Evolutionary conservation across 352 stramenopile genomes (phyloP), one percentile per base, ranked within the genome.

Genomic region (Pythium pectinolyticum): DNA sequence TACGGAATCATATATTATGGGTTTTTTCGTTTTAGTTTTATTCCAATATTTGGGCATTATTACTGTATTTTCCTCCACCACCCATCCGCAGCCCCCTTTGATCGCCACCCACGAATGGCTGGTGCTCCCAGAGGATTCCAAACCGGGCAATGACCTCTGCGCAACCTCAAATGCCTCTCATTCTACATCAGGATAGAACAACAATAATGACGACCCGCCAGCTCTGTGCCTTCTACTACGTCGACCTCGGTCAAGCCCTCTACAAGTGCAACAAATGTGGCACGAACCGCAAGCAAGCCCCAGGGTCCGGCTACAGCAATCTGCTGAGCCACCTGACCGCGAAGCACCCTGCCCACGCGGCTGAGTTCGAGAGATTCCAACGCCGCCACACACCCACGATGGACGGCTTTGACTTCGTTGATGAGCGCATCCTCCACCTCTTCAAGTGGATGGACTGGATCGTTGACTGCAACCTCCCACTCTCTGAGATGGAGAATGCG

Each of bases 241-340:
- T 47, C 37, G 3, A 8, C 9, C 12, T 49, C 19, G 41, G 61
- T 19, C 37, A 52, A 20, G 65, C 47, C 19, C n/a, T 61, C 24
- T 63, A 58, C 34, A 14, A 48, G 5, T 68, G 65, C 47, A 72
- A 68, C 32, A 61, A 68, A 22, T 72, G 58, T 34, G 52, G 49
- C 31, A 22, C 41, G 28, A 12, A 12, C 11, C 64, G 58, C 34
- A 72, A 72, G 40, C 65, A 67, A 56, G 57, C 65, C 27, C 50
- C 47, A 14, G 11, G 45, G n/a, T 57, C 60, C 24, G 60, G 60
- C 45, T 62, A 57, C 51, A 52, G 51, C 17, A 62, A 67, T 51
- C 51, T 67, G 15, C 37, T 57, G 32, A 34, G n/a, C 10, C 60
- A 61, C 39, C 39, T 46, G 8, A 7, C 8, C 14, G 8, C 39